Evolutionary conservation across 371 early-diverging fungal genomes (phyloP), one percentile per base, ranked within the genome.

Genomic region (Choanephora cucurbitarum): DNA sequence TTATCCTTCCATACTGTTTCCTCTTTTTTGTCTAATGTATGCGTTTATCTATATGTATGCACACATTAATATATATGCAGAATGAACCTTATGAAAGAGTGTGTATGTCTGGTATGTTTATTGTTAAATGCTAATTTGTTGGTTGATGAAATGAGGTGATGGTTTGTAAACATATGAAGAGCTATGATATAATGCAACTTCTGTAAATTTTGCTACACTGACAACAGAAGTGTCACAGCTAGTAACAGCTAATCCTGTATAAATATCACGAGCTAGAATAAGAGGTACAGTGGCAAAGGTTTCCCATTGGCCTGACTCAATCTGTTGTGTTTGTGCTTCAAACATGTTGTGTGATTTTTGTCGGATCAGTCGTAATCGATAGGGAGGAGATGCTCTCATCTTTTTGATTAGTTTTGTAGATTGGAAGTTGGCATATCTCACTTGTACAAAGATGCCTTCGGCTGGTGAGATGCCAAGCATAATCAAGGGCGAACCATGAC

Each of bases 221-320:
- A 77, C 77, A 1, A 77, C 77, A 0, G 73, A 52, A 13, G 71
- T 54, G 51, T 77, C 77, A 44, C 77, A 77, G 24, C 77, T 77
- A 2, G 77, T 77, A 5, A 77, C 77, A 19, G 72, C 73, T 18
- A 77, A 32, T 8, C 77, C 77, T 13, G 67, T 67, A 50, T 77
- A 77, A 0, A 69, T 60, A 53, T 77, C 77, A 14, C 62, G 57
- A 5, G 77, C 71, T 31, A 77, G 47, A 0, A 51, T 23, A 32
- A 65, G 48, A 1, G 59, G 43, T 5, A 71, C n/a, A 18, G 58
- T 46, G 5, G 56, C 67, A 21, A 77, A 57, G 0, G 57, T 42
- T 28, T 77, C 72, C 77, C 77, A 77, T 6, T 17, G 17, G 3
- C 17, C 32, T 8, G 40, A 11, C 15, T 49, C 57, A 1, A 57